A percentile compares a stretch with the other conserved stretches of the same genome.
Conservation (phyloP, 2,329 filamentous ascomycete genomes). For the Beauveria asiatica region DNA sequence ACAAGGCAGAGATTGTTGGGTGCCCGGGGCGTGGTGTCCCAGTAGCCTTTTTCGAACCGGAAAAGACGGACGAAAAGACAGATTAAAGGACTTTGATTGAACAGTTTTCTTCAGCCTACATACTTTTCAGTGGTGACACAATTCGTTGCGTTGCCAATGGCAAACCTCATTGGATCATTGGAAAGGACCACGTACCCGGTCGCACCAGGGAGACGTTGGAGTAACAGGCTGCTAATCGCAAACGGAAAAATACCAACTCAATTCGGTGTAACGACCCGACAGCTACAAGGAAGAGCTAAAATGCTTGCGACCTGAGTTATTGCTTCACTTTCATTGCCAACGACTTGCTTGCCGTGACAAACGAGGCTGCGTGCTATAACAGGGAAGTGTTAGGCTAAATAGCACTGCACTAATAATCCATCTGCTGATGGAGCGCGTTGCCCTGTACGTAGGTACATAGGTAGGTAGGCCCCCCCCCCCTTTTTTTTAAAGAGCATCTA, state of each 20-base stretch:
- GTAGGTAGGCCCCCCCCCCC: no score
- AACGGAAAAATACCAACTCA: no score
- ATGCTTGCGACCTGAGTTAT: no score
- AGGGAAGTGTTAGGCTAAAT: no score
- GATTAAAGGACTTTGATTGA: neutral
- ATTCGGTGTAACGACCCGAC: no score
- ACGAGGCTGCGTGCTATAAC: no score
- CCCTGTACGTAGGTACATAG: no score
- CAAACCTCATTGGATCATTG: neutral
- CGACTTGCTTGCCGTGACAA: no score
- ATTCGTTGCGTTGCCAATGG: neutral
- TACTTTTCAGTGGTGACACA: neutral
- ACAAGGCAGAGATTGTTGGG: conserved; percentile 37
- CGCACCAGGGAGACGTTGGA: neutral
- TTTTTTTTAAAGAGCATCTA: no score
- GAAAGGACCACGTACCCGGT: neutral
- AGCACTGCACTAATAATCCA: neutral
- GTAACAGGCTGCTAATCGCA: neutral
- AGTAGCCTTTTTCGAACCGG: conserved; percentile 28
- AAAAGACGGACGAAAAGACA: neutral
- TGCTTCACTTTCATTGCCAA: no score
- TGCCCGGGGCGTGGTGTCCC: conserved; percentile 34
- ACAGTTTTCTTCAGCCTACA: neutral
- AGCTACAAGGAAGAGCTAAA: no score
- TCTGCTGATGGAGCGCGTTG: no score